These are phyloP conservation scores for Russula lepida DNA, from an alignment of 768 basidiomycete species.

Conservation along the genomic window DNA sequence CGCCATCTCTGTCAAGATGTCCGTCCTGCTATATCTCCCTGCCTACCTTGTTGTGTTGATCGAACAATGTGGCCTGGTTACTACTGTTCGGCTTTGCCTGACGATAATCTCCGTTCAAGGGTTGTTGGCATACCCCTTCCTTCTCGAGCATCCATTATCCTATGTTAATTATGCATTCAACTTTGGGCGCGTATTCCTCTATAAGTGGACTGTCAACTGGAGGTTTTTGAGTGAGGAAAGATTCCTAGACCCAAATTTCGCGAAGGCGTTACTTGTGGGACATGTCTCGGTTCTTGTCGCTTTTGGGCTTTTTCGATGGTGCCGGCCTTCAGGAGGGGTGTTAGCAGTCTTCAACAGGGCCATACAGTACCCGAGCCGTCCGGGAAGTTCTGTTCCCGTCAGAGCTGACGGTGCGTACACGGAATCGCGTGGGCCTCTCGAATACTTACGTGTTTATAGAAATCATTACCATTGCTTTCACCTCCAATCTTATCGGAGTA, in stretches of 20 bases:
- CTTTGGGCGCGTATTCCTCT: conserved; percentile 80
- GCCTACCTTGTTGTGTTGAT: conserved; percentile 77
- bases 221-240: conserved; percentile 69
- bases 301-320: conserved; percentile 76
- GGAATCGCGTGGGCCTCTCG: conserved; percentile 17
- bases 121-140: conserved; percentile 62
- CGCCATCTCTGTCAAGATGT: conserved; percentile 95
- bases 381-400: conserved; percentile 40
- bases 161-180: conserved; percentile 81
- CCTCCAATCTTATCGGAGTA: conserved; percentile 87
- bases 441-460: conserved; percentile 36
- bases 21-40: conserved; percentile 80
- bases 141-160: conserved; percentile 45
- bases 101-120: conserved; percentile 43
- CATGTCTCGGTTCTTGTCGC: conserved; percentile 52
- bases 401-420: conserved; percentile 54
- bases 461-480: conserved; percentile 74
- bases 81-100: conserved; percentile 43
- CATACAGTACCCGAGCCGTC: conserved; percentile 39
- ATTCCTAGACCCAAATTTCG: conserved; percentile 61
- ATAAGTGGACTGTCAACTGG: conserved; percentile 99
- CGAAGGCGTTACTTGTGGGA: conserved; percentile 51
- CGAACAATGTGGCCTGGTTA: conserved; percentile 55
- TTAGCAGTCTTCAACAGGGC: conserved; percentile 46
- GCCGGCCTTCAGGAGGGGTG: conserved; percentile 60